Percentiles rank a stretch among this genome's conserved stretches.
Conservation (phyloP, 2,329 filamentous ascomycete species). For the Pestalotiopsis sp. region DNA sequence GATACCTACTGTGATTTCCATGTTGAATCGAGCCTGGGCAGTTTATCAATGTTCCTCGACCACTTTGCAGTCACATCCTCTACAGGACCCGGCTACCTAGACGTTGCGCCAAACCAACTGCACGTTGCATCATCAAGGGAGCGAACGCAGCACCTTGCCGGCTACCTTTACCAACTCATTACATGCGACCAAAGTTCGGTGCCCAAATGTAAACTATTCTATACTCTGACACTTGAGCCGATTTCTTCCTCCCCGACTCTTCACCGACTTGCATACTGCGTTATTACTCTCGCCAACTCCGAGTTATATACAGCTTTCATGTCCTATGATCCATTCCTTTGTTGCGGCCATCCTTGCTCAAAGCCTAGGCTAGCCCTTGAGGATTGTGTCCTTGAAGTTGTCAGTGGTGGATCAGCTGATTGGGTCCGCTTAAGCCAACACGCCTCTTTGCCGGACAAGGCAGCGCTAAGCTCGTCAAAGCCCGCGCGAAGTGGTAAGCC, state of each 20-base stretch:
- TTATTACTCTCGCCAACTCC: neutral
- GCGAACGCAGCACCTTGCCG: neutral
- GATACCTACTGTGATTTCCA: neutral
- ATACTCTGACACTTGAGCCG: neutral
- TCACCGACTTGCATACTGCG: neutral
- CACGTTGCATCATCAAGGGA: neutral
- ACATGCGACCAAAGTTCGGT: neutral
- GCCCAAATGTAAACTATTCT: neutral
- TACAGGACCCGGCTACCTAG: neutral
- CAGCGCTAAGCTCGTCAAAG: conserved; percentile 25
- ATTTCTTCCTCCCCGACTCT: neutral
- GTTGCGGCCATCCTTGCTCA: neutral
- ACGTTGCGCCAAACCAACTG: neutral
- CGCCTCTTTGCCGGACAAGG: conserved; percentile 13
- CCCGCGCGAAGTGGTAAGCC: neutral
- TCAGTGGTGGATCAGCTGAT: conserved; percentile 25
- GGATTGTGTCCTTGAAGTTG: neutral
- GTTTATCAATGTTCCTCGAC: neutral
- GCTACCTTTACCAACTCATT: neutral
- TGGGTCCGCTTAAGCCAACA: conserved; percentile 18
- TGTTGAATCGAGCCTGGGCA: neutral
- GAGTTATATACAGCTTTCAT: neutral
- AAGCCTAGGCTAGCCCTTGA: neutral
- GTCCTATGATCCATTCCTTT: neutral
- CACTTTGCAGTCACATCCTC: neutral